phyloP scores from a whole-genome alignment of 257 asterid species.

The Jacaranda copaia region DNA sequence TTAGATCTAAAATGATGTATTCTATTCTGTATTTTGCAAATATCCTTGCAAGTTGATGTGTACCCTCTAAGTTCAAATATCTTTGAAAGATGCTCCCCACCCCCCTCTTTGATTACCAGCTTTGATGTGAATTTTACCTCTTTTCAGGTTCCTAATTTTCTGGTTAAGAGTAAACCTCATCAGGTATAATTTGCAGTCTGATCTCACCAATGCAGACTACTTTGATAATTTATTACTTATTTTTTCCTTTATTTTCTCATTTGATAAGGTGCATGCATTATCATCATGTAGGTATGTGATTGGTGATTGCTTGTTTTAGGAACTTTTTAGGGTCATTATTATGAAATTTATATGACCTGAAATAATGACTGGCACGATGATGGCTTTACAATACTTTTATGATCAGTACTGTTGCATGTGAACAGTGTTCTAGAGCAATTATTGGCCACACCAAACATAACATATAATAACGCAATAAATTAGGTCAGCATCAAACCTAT shows the following conservation, averaged over 20 bases:
- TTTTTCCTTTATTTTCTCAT: constrained; percentile 4
- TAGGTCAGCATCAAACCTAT: neutral
- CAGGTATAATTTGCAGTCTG: constrained; percentile 61
- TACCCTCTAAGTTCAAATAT: neutral
- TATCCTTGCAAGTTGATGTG: constrained; percentile 24
- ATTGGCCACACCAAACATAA: neutral
- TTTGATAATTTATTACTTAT: neutral
- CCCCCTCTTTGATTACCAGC: neutral
- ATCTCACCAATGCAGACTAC: constrained; percentile 12
- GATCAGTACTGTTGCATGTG: neutral
- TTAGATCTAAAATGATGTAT: constrained; percentile 5
- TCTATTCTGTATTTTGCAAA: constrained; percentile 2
- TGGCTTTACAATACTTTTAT: neutral
- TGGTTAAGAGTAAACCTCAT: constrained; percentile 80
- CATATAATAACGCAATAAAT: neutral
- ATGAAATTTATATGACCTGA: neutral
- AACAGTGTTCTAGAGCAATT: neutral
- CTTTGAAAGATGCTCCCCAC: neutral
- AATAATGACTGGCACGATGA: neutral
- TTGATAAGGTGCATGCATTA: constrained; percentile 1
- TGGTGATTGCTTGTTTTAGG: constrained; percentile 24
- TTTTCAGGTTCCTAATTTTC: constrained; percentile 81
- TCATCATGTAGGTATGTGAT: constrained; percentile 24
- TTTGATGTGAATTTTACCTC: constrained; percentile 28
- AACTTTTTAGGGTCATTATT: neutral